Base-by-base conservation (phyloP, 2,329 filamentous ascomycete species). In the Colletotrichum cordylinicola region DNA sequence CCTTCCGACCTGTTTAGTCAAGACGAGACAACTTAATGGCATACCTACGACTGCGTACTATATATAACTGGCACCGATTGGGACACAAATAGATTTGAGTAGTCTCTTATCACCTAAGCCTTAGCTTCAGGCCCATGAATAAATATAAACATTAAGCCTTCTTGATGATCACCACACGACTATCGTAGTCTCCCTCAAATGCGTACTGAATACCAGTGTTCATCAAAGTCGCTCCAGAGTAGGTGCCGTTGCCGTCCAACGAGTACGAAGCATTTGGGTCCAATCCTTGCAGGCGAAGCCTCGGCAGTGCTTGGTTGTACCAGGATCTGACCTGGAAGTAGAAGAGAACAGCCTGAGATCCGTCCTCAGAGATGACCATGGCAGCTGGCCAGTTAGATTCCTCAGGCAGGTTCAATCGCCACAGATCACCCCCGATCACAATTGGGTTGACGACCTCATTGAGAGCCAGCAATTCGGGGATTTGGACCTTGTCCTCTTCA, bases 371-470 rank as follows among this genome's bases (percentile, higher is more conserved):
- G 1, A 92, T 85, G 79, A 93, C 92, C 76, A 92, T 84, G 2
- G 89, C 91, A 0, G 91, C 91, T 0, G 92, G 92, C 88, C 90
- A 92, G 79, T 93, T 92, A 4, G 90, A 90, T 6, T 90, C 83
- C 31, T 91, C 89, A 0, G 92, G 91, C 8, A 92, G 82, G 4
- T 84, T 87, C 3, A 94, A 85, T 3, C 92, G 89, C 85, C 90
- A 93, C 82, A 93, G 86, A 71, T 91, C 88, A 2, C 92, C 91
- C 1, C 82, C 83, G 69, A 93, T 86, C 5, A 93, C 86, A 24
- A 93, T 85, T 0, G 91, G 91, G 74, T 91, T 93, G 64, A 93
- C 85, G 67, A 85, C 86, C 74, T 91, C 88, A 3, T 91, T 88
- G 8, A 90, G 84, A 0, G 82, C 84, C 74, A 94, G 89, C 2